Base-by-base conservation (phyloP, 2,329 filamentous ascomycete genomes). In the Colletotrichum gloeosporioides region DNA sequence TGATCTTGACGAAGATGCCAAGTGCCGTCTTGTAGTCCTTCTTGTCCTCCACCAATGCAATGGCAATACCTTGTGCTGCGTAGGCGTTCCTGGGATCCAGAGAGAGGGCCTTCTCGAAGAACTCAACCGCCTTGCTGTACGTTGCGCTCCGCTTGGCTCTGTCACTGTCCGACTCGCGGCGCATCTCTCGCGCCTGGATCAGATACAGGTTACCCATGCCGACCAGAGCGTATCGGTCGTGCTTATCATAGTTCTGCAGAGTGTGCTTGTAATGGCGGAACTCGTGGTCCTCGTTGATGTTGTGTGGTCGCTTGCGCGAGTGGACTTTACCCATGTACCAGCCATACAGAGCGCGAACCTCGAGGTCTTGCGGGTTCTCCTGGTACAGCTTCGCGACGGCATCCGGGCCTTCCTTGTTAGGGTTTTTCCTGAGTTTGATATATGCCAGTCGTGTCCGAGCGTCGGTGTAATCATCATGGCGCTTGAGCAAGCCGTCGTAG, bases 251-350 rank as follows among this genome's bases (percentile, higher is more conserved):
- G 79, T 96, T 93, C 83, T 98, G 95, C 34, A 99, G 88, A 0
- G 96, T 99, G 84, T 98, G 96, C 86, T 99, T 99, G 89, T 98
- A 98, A 83, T 98, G 96, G 5, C 96, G 92, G 81, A 98, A 94
- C 84, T 99, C 97, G 39, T 93, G 93, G 82, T 99, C 98, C 82
- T 99, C 96, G 18, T 92, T 92, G 76, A 98, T 90, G 82, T 97
- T 96, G 68, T 91, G 87, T 5, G 93, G 93, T 73, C 94, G 92
- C 86, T 97, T 98, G 85, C 96, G 96, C 15, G 95, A 93, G 79
- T 91, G 89, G 18, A 92, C 88, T 82, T 95, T 96, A 84, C 96
- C 96, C 31, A 98, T 89, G 83, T 98, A 99, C 96, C 96, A 99
- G 8, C 96, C 97, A 80, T 98, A 98, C 57, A 99, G 88, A 9